Evolutionary conservation across 2,329 filamentous ascomycete genomes (phyloP).

Genomic region (Neofusicoccum umdonicola): DNA sequence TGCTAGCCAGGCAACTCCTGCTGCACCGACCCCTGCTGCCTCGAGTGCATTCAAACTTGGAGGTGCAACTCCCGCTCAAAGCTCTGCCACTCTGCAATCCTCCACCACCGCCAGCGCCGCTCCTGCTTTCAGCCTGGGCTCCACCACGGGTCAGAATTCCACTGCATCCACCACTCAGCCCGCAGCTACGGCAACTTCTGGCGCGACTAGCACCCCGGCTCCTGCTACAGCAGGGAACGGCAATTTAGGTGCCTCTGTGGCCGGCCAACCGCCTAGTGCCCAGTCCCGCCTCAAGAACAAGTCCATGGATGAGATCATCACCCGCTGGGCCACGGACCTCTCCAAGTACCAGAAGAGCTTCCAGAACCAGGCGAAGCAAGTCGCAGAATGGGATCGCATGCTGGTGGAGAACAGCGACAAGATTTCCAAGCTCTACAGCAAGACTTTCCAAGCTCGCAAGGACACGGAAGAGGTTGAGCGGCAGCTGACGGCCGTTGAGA

Average conservation of each 20-base stretch:
- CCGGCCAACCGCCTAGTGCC: constrained; percentile 73
- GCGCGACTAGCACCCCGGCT: constrained; percentile 27
- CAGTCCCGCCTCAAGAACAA: constrained; percentile 94
- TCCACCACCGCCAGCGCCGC: constrained; percentile 7
- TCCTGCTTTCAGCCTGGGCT: constrained; percentile 15
- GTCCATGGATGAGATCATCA: constrained; percentile 98
- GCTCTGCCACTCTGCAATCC: constrained; percentile 3
- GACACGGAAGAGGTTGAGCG: constrained; percentile 92
- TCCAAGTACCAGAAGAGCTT: constrained; percentile 97
- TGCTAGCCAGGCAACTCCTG: neutral
- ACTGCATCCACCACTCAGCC: neutral
- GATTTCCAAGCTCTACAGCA: constrained; percentile 88
- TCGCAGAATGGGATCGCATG: constrained; percentile 87
- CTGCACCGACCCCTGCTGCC: neutral
- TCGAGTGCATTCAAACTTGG: neutral
- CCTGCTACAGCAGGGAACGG: neutral
- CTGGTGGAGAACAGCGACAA: constrained; percentile 93
- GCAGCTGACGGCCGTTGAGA: constrained; percentile 83
- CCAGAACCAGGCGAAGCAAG: constrained; percentile 81
- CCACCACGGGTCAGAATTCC: constrained; percentile 1
- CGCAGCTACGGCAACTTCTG: constrained; percentile 13
- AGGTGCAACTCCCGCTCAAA: neutral
- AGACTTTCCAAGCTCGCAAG: constrained; percentile 89
- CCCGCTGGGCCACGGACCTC: constrained; percentile 90
- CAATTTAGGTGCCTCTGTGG: constrained; percentile 68